phyloP scores from a whole-genome alignment of 345 rosid genomes.

The Gossypium raimondii region DNA sequence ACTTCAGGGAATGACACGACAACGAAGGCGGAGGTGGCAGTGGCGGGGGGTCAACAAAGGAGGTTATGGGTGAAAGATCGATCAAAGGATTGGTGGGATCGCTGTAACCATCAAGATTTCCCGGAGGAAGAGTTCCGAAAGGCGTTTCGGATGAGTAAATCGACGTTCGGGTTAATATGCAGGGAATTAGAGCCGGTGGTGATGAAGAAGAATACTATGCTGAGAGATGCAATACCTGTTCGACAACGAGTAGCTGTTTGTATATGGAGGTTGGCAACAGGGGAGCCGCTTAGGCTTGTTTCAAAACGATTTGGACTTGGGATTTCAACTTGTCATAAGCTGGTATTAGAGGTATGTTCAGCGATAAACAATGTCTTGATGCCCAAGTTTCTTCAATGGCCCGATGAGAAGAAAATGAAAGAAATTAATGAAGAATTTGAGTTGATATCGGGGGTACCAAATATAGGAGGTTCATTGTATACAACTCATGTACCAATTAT shows the following conservation, averaged over 20 bases:
- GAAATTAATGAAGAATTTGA: constrained; percentile 27
- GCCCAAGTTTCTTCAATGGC: constrained; percentile 56
- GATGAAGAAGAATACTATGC: constrained; percentile 72
- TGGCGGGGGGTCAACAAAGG: constrained; percentile 34
- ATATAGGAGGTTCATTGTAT: constrained; percentile 44
- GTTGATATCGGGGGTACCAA: constrained; percentile 33
- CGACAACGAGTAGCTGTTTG: constrained; percentile 69
- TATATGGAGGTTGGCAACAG: constrained; percentile 58
- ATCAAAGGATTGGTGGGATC: constrained; percentile 87
- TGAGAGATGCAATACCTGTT: constrained; percentile 64
- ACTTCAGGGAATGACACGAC: background rate
- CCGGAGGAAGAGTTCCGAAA: constrained; percentile 68
- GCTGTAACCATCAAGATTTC: constrained; percentile 54
- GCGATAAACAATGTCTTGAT: constrained; percentile 50
- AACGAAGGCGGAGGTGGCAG: background rate
- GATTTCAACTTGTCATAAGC: constrained; percentile 50
- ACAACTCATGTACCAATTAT: constrained; percentile 50
- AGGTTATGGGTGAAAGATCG: constrained; percentile 87
- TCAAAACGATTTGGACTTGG: constrained; percentile 51
- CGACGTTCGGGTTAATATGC: constrained; percentile 70
- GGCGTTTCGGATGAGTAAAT: constrained; percentile 73
- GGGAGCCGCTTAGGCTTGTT: constrained; percentile 50
- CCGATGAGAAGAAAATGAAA: constrained; percentile 26
- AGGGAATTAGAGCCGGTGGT: constrained; percentile 63
- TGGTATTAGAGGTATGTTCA: constrained; percentile 51